Evolutionary conservation across 31 red algal species (phyloP).

Genomic region (Pterothamnion heteromorphum): DNA sequence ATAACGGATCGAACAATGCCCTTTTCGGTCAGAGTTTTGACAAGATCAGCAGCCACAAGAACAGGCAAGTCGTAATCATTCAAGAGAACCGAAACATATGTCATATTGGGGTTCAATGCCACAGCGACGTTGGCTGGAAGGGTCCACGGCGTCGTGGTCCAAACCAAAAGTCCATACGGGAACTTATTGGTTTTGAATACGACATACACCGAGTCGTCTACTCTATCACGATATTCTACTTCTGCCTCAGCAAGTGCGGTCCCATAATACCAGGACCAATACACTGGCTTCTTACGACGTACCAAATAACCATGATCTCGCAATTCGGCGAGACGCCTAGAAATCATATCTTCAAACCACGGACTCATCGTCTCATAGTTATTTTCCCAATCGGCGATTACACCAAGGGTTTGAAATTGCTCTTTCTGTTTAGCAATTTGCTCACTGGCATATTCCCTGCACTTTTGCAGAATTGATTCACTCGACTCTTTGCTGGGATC

Average conservation of each 20-base stretch:
- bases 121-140: slow-evolving; percentile 95
- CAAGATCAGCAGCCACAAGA: no score
- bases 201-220: no score
- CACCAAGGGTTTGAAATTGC: no score
- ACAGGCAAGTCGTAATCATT: no score
- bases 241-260: slow-evolving; percentile 98
- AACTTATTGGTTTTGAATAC: no score
- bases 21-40: slow-evolving; percentile 77
- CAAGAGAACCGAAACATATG: slow-evolving; percentile 72
- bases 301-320: slow-evolving; percentile 84
- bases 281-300: slow-evolving; percentile 92
- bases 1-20: slow-evolving; percentile 60
- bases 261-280: slow-evolving; percentile 90
- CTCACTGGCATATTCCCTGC: no score
- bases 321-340: slow-evolving; percentile 91
- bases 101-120: slow-evolving; percentile 71
- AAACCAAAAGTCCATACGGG: slow-evolving; percentile 70
- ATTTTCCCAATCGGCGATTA: slow-evolving; percentile 89
- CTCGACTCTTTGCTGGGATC: no score
- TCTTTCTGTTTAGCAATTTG: no score
- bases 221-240: slow-evolving; percentile 95
- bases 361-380: slow-evolving; percentile 86
- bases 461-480: no score
- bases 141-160: slow-evolving; percentile 99
- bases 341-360: slow-evolving; percentile 88